phyloP scores from a whole-genome alignment of 1,284 basidiomycete genomes.

The Phellopilus nigrolimitatus region DNA sequence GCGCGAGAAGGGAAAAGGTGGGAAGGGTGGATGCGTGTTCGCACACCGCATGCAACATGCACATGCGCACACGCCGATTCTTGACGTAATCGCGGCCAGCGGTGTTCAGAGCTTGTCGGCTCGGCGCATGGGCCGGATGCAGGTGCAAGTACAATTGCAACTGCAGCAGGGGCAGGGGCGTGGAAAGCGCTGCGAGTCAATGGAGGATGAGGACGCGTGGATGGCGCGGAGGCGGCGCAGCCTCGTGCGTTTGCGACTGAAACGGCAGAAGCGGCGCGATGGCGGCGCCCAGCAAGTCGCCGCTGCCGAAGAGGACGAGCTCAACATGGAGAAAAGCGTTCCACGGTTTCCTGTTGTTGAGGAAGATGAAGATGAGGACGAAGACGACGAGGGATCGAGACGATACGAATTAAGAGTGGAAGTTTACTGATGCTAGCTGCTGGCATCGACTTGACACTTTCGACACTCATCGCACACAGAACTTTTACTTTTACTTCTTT shows the following conservation, averaged over 20 bases:
- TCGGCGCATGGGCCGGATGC: conserved; percentile 9
- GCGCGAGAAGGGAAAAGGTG: conserved; percentile 47
- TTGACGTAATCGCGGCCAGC: conserved; percentile 58
- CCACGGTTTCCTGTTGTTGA: conserved; percentile 16
- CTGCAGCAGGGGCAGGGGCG: neutral
- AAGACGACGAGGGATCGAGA: neutral
- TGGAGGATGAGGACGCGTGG: conserved; percentile 39
- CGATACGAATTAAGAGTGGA: neutral
- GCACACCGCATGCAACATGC: conserved; percentile 72
- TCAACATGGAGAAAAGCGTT: neutral
- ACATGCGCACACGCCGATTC: conserved; percentile 65
- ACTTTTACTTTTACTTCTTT: neutral
- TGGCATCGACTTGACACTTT: too few species aligned
- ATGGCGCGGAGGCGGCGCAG: conserved; percentile 39
- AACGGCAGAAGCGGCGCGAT: conserved; percentile 16
- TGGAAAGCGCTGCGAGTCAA: conserved; percentile 21
- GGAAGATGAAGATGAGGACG: conserved; percentile 14
- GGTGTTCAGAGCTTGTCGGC: conserved; percentile 34
- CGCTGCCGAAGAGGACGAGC: neutral
- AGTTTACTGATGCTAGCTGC: neutral
- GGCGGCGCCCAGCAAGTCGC: conserved; percentile 2
- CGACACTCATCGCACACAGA: neutral
- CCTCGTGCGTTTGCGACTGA: conserved; percentile 33
- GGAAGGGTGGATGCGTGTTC: conserved; percentile 39
- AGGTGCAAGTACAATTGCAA: too few species aligned